Conservation (phyloP, 2,329 filamentous ascomycete species). For the Trichoderma afroharzianum region DNA sequence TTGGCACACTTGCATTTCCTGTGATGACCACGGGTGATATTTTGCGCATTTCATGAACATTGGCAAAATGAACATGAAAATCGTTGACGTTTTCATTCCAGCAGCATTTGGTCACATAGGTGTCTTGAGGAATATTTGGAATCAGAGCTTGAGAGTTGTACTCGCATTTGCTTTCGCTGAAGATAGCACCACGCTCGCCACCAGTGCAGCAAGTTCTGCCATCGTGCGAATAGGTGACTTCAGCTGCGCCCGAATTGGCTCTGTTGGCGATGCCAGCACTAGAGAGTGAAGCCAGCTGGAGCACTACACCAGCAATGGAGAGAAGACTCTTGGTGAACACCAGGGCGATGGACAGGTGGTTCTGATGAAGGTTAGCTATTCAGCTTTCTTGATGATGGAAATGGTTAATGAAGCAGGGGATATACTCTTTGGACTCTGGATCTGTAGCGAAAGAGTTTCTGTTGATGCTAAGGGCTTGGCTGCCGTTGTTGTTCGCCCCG, state of each 20-base stretch:
- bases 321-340: background rate
- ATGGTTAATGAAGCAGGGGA: background rate
- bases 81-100: background rate
- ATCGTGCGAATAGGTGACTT: background rate
- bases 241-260: background rate
- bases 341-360: background rate
- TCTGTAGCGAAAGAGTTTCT: background rate
- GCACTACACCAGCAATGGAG: background rate
- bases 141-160: background rate
- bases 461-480: background rate
- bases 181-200: background rate
- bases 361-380: background rate
- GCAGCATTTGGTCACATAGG: background rate
- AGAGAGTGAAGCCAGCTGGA: background rate
- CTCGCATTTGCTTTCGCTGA: background rate
- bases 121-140: background rate
- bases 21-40: background rate
- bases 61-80: background rate
- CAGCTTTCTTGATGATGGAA: background rate
- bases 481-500: background rate
- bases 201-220: background rate
- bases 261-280: background rate
- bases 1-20: background rate
- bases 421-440: background rate
- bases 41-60: background rate